phyloP scores from a whole-genome alignment of 2,329 filamentous ascomycete species.

The Colletotrichum horii region DNA sequence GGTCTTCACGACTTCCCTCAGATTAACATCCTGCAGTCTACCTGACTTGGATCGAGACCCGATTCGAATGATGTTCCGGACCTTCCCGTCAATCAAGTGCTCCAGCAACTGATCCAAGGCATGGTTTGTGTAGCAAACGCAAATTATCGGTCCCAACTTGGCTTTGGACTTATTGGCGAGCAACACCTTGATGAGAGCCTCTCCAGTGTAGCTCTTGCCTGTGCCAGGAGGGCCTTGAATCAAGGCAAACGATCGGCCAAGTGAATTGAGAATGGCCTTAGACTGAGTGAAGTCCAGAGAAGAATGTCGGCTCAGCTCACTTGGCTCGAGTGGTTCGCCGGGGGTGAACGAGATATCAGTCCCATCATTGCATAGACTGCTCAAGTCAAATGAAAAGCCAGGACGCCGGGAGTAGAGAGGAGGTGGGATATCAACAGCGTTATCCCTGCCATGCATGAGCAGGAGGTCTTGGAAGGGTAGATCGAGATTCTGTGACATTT shows the following conservation, averaged over 20 bases:
- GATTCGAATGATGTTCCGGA: conserved; percentile 63
- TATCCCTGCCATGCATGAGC: conserved; percentile 31
- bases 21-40: conserved; percentile 52
- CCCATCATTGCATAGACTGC: conserved; percentile 30
- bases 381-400: conserved; percentile 56
- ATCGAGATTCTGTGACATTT: conserved; percentile 46
- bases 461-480: conserved; percentile 57
- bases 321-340: conserved; percentile 16
- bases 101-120: conserved; percentile 64
- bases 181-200: conserved; percentile 62
- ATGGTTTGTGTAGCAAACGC: conserved; percentile 57
- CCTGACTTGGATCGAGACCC: conserved; percentile 64
- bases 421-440: conserved; percentile 30
- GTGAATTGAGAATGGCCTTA: conserved; percentile 54
- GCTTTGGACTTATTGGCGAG: conserved; percentile 45
- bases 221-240: conserved; percentile 77
- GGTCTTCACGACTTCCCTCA: conserved; percentile 41
- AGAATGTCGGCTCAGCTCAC: conserved; percentile 36
- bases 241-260: conserved; percentile 60
- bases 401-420: conserved; percentile 55
- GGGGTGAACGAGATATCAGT: conserved; percentile 26
- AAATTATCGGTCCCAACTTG: conserved; percentile 54
- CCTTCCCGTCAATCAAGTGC: conserved; percentile 54
- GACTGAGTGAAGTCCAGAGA: conserved; percentile 59
- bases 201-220: conserved; percentile 68